phyloP scores from a whole-genome alignment of 805 yeast species.

The Wickerhamiella lipophila region DNA sequence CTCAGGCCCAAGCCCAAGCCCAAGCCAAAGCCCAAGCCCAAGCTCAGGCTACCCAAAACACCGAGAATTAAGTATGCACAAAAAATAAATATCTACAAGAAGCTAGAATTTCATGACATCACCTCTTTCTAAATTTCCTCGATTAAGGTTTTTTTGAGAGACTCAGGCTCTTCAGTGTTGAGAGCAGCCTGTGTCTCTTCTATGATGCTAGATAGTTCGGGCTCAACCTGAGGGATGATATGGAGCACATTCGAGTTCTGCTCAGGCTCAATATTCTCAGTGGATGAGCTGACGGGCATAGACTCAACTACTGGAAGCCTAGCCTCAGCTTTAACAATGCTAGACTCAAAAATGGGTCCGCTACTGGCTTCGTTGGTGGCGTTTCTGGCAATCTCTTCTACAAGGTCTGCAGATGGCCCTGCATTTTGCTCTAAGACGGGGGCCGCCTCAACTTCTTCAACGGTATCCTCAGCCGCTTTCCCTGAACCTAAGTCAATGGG shows the following conservation, averaged over 20 bases:
- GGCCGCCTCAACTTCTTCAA: no score
- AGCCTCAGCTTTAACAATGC: no score
- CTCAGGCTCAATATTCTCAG: neutral
- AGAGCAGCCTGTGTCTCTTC: neutral
- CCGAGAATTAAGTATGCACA: neutral
- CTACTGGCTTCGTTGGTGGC: no score
- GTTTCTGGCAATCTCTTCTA: no score
- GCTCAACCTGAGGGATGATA: neutral
- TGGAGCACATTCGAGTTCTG: neutral
- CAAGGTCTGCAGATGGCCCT: no score
- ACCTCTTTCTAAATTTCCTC: neutral
- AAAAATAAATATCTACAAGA: conserved; percentile 1
- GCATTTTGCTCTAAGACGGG: no score
- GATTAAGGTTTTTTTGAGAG: neutral
- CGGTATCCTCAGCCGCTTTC: no score
- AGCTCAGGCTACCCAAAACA: neutral
- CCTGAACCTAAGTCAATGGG: no score
- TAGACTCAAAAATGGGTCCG: no score
- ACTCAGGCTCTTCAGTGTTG: neutral
- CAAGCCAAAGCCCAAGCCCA: conserved; percentile 4
- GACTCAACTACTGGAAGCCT: neutral
- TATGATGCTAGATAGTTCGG: neutral
- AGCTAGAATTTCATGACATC: neutral
- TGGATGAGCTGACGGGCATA: neutral
- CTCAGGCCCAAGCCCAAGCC: conserved; percentile 6